phyloP scores from a whole-genome alignment of 2,329 filamentous ascomycete genomes.

The Arthrinium phaeospermum region DNA sequence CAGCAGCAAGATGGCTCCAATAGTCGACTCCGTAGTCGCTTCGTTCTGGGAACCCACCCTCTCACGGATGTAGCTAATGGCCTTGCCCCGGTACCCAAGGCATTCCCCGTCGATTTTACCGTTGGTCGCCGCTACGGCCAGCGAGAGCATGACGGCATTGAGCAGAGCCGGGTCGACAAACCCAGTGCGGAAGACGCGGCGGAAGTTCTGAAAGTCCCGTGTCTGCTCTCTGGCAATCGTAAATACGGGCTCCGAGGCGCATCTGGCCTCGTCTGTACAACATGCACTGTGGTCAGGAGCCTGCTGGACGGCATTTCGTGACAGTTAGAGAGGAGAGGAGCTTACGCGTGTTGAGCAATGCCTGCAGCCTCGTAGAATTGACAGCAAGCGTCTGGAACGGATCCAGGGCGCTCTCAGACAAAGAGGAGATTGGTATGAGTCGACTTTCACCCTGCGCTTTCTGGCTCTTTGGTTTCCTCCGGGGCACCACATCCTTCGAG shows the following conservation, averaged over 20 bases:
- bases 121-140: constrained; percentile 39
- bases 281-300: neutral
- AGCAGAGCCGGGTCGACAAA: constrained; percentile 44
- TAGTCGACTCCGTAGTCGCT: constrained; percentile 42
- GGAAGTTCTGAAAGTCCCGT: constrained; percentile 42
- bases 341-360: constrained; percentile 30
- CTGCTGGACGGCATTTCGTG: neutral
- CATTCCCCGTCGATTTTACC: constrained; percentile 38
- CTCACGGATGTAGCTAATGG: constrained; percentile 40
- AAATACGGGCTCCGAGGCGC: constrained; percentile 43
- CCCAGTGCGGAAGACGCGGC: constrained; percentile 40
- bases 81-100: constrained; percentile 42
- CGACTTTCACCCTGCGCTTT: neutral
- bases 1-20: constrained; percentile 49
- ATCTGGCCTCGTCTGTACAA: constrained; percentile 31
- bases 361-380: constrained; percentile 31
- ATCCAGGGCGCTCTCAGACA: constrained; percentile 20
- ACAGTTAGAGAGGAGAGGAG: neutral
- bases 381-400: constrained; percentile 32
- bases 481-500: constrained; percentile 22
- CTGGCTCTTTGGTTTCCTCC: neutral
- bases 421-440: constrained; percentile 7
- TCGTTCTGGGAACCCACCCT: constrained; percentile 37
- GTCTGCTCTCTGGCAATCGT: constrained; percentile 43
- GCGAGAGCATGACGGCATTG: constrained; percentile 47